Evolutionary conservation across 352 stramenopile genomes (phyloP), one percentile per base, ranked within the genome.

Genomic region (Phytophthora sp.): DNA sequence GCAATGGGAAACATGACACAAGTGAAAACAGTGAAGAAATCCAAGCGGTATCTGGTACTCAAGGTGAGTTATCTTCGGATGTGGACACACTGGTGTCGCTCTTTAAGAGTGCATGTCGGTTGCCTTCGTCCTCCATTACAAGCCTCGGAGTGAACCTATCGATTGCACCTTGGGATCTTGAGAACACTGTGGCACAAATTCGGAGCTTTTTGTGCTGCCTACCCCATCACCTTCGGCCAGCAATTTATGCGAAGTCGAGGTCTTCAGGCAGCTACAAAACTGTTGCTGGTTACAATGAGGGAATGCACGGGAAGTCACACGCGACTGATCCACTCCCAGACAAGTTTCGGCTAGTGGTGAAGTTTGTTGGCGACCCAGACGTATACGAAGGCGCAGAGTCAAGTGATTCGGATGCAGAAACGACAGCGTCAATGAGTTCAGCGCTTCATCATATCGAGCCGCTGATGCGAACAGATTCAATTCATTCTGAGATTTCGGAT

Each of bases 401-500:
- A 39, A 79, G 71, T 57, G 71, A 79, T 33, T 79, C 71, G 1
- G 71, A 79, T 51, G 58, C 58, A 39, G 71, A 79, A 64, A 79
- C 71, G 24, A 74, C 63, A 30, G 63, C 63, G 11, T 76, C 71
- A 20, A 73, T 79, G 50, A 72, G 58, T 35, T 79, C 71, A n/a
- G 63, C 63, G 3, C 42, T 71, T 15, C 67, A 79, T 54, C 71
- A 79, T 24, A 75, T 78, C 36, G 71, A 78, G 35, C 71, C 71
- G 15, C 39, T 79, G 23, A 75, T 75, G 71, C 65, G 74, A 59
- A 65, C 68, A 4, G 83, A 91, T 62, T 91, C 85, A 11, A 75
- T 90, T 47, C 83, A 91, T 60, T 93, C 85, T 1, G 82, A 91
- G 24, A 63, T 88, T 41, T 93, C 85, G 2, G 83, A 93, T 27